Evolutionary conservation across 176 grass and related monocot genomes (phyloP), one percentile per base, ranked within the genome.

Genomic region (Tillandsia fasciculata): DNA sequence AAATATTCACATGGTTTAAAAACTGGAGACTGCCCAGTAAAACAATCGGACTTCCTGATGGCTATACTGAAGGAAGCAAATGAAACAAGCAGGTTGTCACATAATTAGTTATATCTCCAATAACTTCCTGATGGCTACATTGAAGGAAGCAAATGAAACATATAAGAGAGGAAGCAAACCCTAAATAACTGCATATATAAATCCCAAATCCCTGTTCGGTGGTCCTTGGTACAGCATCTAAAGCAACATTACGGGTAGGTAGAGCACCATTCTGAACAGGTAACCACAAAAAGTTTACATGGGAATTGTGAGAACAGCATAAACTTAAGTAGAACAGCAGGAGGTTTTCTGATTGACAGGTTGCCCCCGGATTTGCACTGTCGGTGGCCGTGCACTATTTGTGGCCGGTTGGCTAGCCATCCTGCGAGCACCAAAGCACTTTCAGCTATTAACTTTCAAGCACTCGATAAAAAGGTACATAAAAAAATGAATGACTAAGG

Each of bases 371-470:
- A 93, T 84, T 71, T 86, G 83, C 64, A 94, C 90, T 0, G 90
- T 84, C 7, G 86, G 71, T 23, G 86, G 83, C 65, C 83, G 78
- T 1, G 83, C 80, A 53, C 75, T 84, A 5, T 71, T 77, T 27
- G 74, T 79, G 0, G 77, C 70, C 5, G 90, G 90, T 79, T 92
- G 85, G 72, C 89, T 92, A 0, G 89, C 85, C 90, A 92, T 92
- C 82, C 85, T 92, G 78, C 42, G 50, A 76, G 49, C 66, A n/a
- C 47, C 13, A 52, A 73, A 8, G 12, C 12, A 8, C 33, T 48
- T 9, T 52, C 26, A 50, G 10, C 13, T 42, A 42, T 42, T 42
- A 42, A 69, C 48, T 10, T 69, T 50, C 23, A 13, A 47, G 22
- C 12, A 33, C 28, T 24, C 10, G 47, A 15, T 28, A 28, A 47